Evolutionary conservation across 495 filamentous ascomycete genomes (phyloP).

Genomic region (Massariosphaeria phaeospora): DNA sequence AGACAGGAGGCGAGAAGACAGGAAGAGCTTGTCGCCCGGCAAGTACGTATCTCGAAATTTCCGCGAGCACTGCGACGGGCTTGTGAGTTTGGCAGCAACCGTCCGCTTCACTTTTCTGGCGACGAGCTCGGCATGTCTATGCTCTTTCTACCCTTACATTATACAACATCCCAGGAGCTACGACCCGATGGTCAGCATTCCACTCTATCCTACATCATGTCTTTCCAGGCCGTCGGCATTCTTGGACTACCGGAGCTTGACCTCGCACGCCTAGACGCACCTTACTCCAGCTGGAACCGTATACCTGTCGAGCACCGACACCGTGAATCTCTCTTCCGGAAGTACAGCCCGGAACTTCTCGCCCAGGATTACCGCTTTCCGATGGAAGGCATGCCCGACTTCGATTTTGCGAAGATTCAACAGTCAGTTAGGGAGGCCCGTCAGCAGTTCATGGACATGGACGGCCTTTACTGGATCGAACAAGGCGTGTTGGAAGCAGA

Average conservation of each 20-base stretch:
- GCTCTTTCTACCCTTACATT: slow-evolving; percentile 34
- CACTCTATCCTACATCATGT: slow-evolving; percentile 33
- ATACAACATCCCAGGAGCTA: slow-evolving; percentile 22
- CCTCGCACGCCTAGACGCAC: slow-evolving; percentile 19
- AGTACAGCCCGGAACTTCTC: slow-evolving; percentile 30
- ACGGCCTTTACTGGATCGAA: slow-evolving; percentile 31
- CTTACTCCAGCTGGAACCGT: slow-evolving; percentile 26
- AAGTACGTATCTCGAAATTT: slow-evolving; percentile 26
- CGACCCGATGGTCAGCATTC: slow-evolving; percentile 1
- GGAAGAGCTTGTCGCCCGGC: slow-evolving; percentile 26
- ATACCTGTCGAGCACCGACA: slow-evolving; percentile 17
- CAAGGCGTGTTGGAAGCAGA: slow-evolving; percentile 10
- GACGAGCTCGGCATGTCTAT: slow-evolving; percentile 33
- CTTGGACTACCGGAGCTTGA: slow-evolving; percentile 37
- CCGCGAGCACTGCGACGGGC: slow-evolving; percentile 30
- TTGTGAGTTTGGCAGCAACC: slow-evolving; percentile 23
- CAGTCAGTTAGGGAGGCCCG: slow-evolving; percentile 23
- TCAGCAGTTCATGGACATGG: slow-evolving; percentile 31
- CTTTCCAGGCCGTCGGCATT: slow-evolving; percentile 36
- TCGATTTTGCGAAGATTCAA: slow-evolving; percentile 24
- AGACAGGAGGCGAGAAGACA: slow-evolving; percentile 22
- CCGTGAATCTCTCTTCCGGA: slow-evolving; percentile 23
- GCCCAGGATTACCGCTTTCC: slow-evolving; percentile 33
- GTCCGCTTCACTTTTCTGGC: slow-evolving; percentile 29
- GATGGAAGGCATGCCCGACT: slow-evolving; percentile 26